A percentile compares a stretch with the other conserved stretches of the same genome.
These are phyloP conservation scores for Xylaria nigripes DNA, from an alignment of 495 filamentous ascomycete species.

Conservation along the genomic window DNA sequence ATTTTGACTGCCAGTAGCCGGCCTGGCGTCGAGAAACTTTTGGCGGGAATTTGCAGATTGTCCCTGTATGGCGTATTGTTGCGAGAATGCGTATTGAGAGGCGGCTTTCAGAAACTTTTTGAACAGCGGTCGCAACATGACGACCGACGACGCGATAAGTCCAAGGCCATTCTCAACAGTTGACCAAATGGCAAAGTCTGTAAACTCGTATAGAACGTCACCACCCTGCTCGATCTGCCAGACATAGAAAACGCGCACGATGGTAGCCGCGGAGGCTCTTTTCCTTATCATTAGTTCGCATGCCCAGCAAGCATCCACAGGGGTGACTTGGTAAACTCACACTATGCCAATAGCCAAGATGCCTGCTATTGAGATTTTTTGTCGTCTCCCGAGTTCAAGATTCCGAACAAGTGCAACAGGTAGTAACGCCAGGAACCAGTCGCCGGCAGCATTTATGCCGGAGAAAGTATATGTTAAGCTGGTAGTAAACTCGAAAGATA, in stretches of 20 bases:
- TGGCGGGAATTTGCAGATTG: neutral
- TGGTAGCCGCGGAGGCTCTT: constrained; percentile 32
- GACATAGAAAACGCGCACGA: constrained; percentile 37
- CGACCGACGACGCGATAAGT: constrained; percentile 32
- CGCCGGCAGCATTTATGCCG: constrained; percentile 19
- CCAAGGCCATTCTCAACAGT: constrained; percentile 34
- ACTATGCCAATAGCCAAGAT: constrained; percentile 29
- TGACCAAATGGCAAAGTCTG: constrained; percentile 33
- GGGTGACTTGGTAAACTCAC: constrained; percentile 23
- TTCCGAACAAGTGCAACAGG: constrained; percentile 28
- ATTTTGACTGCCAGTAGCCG: neutral
- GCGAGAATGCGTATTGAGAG: neutral
- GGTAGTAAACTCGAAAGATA: constrained; percentile 12
- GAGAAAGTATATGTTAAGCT: constrained; percentile 24
- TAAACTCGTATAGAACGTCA: constrained; percentile 31
- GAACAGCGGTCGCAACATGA: constrained; percentile 34
- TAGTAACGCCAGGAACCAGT: constrained; percentile 28
- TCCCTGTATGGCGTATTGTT: neutral
- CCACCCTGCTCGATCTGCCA: constrained; percentile 16
- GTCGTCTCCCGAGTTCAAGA: constrained; percentile 22
- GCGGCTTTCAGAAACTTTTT: neutral
- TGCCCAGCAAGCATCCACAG: neutral
- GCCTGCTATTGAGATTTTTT: constrained; percentile 25
- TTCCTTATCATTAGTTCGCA: neutral
- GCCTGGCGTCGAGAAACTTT: neutral